A percentile compares a stretch with the other conserved stretches of the same genome.
phyloP scores from a whole-genome alignment of 805 yeast species.

The Ogataea pignaliae region DNA sequence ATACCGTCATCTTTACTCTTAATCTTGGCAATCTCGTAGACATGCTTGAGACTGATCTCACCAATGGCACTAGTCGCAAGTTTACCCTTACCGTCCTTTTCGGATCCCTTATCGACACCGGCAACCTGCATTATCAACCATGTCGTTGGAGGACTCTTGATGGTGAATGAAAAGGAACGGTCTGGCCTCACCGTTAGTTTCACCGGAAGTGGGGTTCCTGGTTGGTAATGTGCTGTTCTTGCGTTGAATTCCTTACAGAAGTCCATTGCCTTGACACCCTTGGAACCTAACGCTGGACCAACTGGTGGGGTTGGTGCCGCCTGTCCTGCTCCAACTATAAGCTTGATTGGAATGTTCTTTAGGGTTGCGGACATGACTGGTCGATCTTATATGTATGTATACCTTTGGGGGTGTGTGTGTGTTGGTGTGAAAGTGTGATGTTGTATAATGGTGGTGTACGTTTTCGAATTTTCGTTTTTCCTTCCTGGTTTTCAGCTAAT shows the following conservation, averaged over 20 bases:
- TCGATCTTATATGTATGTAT: not conserved
- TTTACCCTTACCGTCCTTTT: constrained; percentile 64
- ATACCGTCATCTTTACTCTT: constrained; percentile 85
- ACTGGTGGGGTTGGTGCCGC: constrained; percentile 99
- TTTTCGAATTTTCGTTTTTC: too few species aligned
- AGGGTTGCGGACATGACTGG: constrained; percentile 21
- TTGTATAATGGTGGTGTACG: too few species aligned
- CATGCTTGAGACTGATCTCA: constrained; percentile 70
- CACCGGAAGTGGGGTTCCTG: constrained; percentile 90
- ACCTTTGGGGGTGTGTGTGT: not conserved
- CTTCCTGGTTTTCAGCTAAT: too few species aligned
- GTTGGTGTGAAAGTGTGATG: too few species aligned
- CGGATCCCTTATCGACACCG: constrained; percentile 74
- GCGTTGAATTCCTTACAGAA: constrained; percentile 98
- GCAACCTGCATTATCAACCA: constrained; percentile 82
- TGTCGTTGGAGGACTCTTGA: constrained; percentile 89
- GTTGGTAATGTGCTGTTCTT: constrained; percentile 79
- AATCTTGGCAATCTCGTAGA: constrained; percentile 91
- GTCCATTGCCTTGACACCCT: constrained; percentile 97
- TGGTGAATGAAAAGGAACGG: constrained; percentile 78
- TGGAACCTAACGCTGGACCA: constrained; percentile 97
- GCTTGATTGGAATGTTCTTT: constrained; percentile 72
- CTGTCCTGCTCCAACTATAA: constrained; percentile 94
- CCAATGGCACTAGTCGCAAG: constrained; percentile 25
- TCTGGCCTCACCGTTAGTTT: constrained; percentile 86